Conservation (phyloP, 148 eudicot species). For the Linanthus parryae region DNA sequence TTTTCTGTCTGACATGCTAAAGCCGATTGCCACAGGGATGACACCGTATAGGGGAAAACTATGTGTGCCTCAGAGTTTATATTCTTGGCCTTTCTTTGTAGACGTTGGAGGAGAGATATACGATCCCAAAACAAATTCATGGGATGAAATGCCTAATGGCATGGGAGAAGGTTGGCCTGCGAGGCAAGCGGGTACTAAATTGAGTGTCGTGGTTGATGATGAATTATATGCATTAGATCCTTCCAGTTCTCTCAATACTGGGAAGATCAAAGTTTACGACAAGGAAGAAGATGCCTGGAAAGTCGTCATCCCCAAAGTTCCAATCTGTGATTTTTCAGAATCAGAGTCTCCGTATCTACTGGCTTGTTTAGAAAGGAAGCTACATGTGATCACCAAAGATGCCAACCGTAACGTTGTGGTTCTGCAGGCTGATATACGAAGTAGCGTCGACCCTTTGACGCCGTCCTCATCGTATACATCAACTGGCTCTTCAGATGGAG, state of each 20-base stretch:
- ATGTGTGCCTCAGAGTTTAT: conserved; percentile 11
- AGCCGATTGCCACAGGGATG: conserved; percentile 7
- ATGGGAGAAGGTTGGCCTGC: conserved; percentile 14
- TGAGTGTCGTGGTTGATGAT: conserved; percentile 9
- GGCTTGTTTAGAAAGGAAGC: neutral
- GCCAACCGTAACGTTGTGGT: neutral
- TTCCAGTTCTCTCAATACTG: neutral
- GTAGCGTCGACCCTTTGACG: neutral
- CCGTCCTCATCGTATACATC: neutral
- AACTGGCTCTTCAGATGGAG: neutral
- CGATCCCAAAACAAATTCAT: neutral
- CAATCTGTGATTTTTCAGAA: conserved; percentile 3
- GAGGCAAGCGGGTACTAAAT: conserved; percentile 11
- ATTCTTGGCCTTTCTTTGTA: conserved; percentile 9
- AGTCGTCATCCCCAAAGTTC: conserved; percentile 5
- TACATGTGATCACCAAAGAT: conserved; percentile 7
- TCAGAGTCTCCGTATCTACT: conserved; percentile 6
- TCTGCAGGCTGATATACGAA: conserved; percentile 1
- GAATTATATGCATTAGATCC: conserved; percentile 9
- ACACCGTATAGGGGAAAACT: neutral
- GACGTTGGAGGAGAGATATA: conserved; percentile 13
- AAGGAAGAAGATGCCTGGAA: conserved; percentile 10
- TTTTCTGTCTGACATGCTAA: neutral
- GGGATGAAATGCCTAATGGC: conserved; percentile 10
- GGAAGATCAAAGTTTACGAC: conserved; percentile 4